These are phyloP conservation scores for Cytospora piceicola DNA, from an alignment of 2,329 filamentous ascomycete genomes.

Conservation along the genomic window DNA sequence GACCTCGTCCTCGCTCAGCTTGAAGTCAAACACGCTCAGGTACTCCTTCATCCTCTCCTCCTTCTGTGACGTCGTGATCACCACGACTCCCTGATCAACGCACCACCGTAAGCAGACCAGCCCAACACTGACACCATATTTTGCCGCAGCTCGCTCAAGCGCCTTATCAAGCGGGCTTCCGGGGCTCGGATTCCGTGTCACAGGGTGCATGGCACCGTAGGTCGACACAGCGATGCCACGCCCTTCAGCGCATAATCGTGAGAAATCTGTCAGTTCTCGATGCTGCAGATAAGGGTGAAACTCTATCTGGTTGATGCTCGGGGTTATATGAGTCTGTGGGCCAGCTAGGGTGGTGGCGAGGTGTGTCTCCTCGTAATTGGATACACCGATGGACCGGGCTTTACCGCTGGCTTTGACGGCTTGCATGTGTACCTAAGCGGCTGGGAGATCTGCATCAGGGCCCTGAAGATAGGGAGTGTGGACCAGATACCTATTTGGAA, in stretches of 20 bases:
- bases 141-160: slow-evolving; percentile 45
- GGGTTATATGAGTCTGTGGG: slow-evolving; percentile 59
- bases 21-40: slow-evolving; percentile 16
- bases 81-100: slow-evolving; percentile 58
- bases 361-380: slow-evolving; percentile 65
- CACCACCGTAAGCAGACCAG: slow-evolving; percentile 60
- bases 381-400: slow-evolving; percentile 70
- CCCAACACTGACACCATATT: slow-evolving; percentile 57
- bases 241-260: background rate
- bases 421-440: slow-evolving; percentile 58
- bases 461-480: slow-evolving; percentile 19
- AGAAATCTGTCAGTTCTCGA: slow-evolving; percentile 42
- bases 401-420: slow-evolving; percentile 67
- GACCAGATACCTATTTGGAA: slow-evolving; percentile 38
- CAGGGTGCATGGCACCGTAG: slow-evolving; percentile 37
- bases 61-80: slow-evolving; percentile 52
- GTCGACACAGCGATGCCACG: slow-evolving; percentile 44
- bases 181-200: slow-evolving; percentile 38
- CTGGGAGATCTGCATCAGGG: slow-evolving; percentile 52
- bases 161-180: slow-evolving; percentile 45
- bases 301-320: slow-evolving; percentile 76
- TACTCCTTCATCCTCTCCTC: slow-evolving; percentile 19
- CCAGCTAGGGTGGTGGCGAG: slow-evolving; percentile 52
- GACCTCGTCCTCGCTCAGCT: slow-evolving; percentile 19
- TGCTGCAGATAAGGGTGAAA: slow-evolving; percentile 72